phyloP scores from a whole-genome alignment of 2,329 filamentous ascomycete species.

The Phyllachora maydis region DNA sequence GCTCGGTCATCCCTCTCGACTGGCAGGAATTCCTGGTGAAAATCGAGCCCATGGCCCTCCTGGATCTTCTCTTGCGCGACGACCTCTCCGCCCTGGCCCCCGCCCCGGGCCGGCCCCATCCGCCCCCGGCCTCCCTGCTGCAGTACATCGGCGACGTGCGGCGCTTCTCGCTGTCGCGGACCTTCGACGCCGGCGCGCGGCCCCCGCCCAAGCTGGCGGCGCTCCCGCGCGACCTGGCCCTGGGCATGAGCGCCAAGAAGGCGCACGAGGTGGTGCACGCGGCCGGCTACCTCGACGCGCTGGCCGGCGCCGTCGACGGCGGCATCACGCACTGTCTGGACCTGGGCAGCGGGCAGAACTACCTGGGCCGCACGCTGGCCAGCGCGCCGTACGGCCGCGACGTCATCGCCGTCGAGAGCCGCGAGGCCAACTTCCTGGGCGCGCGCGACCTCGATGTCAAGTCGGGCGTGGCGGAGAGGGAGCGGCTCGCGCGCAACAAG shows the following conservation, averaged over 20 bases:
- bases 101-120: conserved; percentile 5
- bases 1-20: conserved; percentile 50
- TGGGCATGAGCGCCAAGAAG: conserved; percentile 95
- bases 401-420: conserved; percentile 79
- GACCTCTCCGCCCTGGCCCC: conserved; percentile 29
- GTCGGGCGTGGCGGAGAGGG: conserved; percentile 55
- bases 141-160: conserved; percentile 55
- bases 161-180: conserved; percentile 42
- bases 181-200: conserved; percentile 26
- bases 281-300: conserved; percentile 55
- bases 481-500: conserved; percentile 61
- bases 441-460: conserved; percentile 71
- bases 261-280: conserved; percentile 85
- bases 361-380: conserved; percentile 73
- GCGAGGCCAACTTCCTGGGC: conserved; percentile 67
- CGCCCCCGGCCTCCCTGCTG: conserved; percentile 36
- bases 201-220: conserved; percentile 28
- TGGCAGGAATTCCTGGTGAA: conserved; percentile 65
- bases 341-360: conserved; percentile 93
- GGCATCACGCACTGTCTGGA: conserved; percentile 76
- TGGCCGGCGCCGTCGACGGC: conserved; percentile 35
- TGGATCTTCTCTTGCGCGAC: conserved; percentile 66
- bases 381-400: conserved; percentile 69
- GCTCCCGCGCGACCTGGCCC: conserved; percentile 49
- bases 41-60: conserved; percentile 50